Base-by-base conservation (phyloP, 352 stramenopile genomes). In the Phytophthora cryptogea region DNA sequence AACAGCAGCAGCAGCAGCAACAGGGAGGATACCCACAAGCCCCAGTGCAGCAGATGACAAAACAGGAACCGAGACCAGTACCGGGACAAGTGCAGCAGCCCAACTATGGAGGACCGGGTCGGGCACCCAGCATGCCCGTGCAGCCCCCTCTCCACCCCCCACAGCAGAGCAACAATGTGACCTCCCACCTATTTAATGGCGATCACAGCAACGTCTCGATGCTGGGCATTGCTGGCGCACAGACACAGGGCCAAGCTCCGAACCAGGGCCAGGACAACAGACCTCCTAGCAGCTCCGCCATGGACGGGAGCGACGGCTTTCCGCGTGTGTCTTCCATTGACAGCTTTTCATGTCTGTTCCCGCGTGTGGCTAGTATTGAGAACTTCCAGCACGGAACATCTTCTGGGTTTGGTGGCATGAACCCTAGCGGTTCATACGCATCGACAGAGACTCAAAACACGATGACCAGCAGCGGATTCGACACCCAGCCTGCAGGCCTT, bases 291-390 rank as follows among this genome's bases (percentile, higher is more conserved):
- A 59, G 53, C 37, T 37, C 42, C 9, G 41, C 42, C 10, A 68
- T 70, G 50, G 59, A 77, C 42, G 57, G 59, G 14, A 28, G 45
- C 17, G 75, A 84, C 37, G 57, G 62, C 7, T 83, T 88, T 30
- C 83, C 76, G 28, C 85, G 85, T 28, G 83, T 94, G 44, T 94
- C 85, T 32, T 92, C 82, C 7, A 91, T 94, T 50, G 85, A 94
- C 69, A 91, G 80, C 64, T 94, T 94, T 53, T 89, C 81, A 37
- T 92, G 80, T 27, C 47, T 94, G 10, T 94, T 94, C 52, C 85
- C 85, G 13, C 85, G 85, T 31, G 84, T 94, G 51, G 85, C 80
- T 40, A 92, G 82, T 50, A 84, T 94, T 47, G 85, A 94, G 46
- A 89, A 88, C 62, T 94, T 94, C 48, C 76, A 87, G 54, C 63